These are phyloP conservation scores for Melampsora americana DNA, from an alignment of 1,284 basidiomycete genomes.

Conservation along the genomic window DNA sequence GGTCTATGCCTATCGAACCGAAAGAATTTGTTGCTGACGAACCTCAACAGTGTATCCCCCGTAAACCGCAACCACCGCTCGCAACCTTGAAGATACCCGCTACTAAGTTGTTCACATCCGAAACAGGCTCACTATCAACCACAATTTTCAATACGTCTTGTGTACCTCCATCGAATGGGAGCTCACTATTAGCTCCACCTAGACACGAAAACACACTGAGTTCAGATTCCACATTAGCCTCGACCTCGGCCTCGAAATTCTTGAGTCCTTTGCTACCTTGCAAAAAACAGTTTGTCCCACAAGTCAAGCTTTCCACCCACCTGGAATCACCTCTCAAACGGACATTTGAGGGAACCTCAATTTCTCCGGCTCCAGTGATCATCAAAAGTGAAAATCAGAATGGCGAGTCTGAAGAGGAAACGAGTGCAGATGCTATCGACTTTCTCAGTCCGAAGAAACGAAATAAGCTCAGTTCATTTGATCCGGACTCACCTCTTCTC, in stretches of 20 bases:
- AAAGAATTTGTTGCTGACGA: background rate
- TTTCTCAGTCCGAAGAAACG: slow-evolving; percentile 38
- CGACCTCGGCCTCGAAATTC: background rate
- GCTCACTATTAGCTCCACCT: too few species aligned
- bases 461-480: background rate
- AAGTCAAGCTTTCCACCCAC: background rate
- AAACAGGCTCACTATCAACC: too few species aligned
- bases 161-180: too few species aligned
- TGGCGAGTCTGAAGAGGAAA: slow-evolving; percentile 7
- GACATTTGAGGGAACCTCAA: slow-evolving; percentile 12
- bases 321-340: slow-evolving; percentile 5
- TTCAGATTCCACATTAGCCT: background rate
- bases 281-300: background rate
- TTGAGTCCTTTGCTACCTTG: background rate
- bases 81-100: too few species aligned
- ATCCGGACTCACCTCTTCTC: background rate
- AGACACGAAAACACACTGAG: background rate
- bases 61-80: too few species aligned
- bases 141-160: too few species aligned
- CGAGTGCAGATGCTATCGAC: slow-evolving; percentile 32
- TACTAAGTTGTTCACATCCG: too few species aligned
- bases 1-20: background rate
- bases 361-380: slow-evolving; percentile 16
- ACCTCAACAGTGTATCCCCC: too few species aligned
- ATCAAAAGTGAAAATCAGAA: background rate